Percentiles rank a stretch among this genome's conserved stretches.
These are phyloP conservation scores for Taphrina betulina DNA, from an alignment of 1,139 yeast species.

Conservation along the genomic window DNA sequence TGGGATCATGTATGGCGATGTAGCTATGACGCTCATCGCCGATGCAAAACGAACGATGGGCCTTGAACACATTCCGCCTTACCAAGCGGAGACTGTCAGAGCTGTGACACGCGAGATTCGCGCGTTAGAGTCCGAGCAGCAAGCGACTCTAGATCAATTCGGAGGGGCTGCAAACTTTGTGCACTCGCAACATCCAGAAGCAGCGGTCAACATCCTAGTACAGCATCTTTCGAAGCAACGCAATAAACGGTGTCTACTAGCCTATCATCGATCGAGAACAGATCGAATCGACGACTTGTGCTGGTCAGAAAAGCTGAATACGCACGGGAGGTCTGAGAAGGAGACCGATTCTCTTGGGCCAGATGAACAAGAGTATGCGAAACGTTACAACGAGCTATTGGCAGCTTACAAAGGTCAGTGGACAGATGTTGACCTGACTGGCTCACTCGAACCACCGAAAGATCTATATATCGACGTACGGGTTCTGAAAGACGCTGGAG, in stretches of 20 bases:
- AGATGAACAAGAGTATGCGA: slow-evolving; percentile 75
- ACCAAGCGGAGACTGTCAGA: slow-evolving; percentile 72
- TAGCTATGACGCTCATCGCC: slow-evolving; percentile 72
- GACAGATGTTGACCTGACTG: slow-evolving; percentile 84
- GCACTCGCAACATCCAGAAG: slow-evolving; percentile 43
- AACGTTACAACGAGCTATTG: slow-evolving; percentile 66
- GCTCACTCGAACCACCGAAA: slow-evolving; percentile 82
- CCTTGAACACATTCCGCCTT: slow-evolving; percentile 67
- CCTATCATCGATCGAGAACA: slow-evolving; percentile 73
- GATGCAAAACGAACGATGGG: slow-evolving; percentile 80
- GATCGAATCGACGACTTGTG: slow-evolving; percentile 64
- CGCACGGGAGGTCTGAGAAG: slow-evolving; percentile 12
- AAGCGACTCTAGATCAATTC: slow-evolving; percentile 43
- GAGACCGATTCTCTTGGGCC: slow-evolving; percentile 53
- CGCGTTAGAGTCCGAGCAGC: slow-evolving; percentile 52
- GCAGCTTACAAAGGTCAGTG: slow-evolving; percentile 75
- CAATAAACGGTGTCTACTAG: slow-evolving; percentile 82
- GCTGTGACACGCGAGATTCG: slow-evolving; percentile 53
- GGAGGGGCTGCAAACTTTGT: slow-evolving; percentile 51
- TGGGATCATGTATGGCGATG: slow-evolving; percentile 90
- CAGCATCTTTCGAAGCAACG: slow-evolving; percentile 79
- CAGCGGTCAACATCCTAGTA: slow-evolving; percentile 70
- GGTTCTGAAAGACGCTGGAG: slow-evolving; percentile 92
- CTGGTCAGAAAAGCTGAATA: slow-evolving; percentile 51
- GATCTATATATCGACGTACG: slow-evolving; percentile 92